Percentiles rank a stretch among this genome's conserved stretches.
Conservation (phyloP, 306 rosid species). For the Castanospermum australe region DNA sequence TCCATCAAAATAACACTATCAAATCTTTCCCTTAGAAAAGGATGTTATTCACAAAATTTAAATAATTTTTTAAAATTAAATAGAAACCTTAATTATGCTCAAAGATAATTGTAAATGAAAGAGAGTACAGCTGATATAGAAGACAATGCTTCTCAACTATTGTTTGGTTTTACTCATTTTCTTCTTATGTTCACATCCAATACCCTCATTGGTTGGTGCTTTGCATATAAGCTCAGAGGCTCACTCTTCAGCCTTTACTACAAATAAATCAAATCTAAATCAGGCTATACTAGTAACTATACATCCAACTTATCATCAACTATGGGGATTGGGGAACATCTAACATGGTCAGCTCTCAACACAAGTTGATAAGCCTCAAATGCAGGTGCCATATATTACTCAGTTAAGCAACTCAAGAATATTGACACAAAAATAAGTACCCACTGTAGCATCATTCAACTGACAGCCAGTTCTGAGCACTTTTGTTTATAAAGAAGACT, state of each 20-base stretch:
- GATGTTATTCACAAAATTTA: background rate
- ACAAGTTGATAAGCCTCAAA: conserved; percentile 10
- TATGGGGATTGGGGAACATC: conserved; percentile 1
- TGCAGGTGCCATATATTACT: conserved; percentile 9
- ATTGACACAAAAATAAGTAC: conserved; percentile 23
- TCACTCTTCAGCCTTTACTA: background rate
- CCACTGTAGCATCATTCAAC: conserved; percentile 28
- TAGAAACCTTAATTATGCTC: background rate
- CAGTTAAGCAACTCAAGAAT: background rate
- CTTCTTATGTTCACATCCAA: background rate
- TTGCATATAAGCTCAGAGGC: background rate
- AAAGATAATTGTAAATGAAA: background rate
- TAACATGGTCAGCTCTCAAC: conserved; percentile 21
- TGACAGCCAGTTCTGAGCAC: conserved; percentile 7
- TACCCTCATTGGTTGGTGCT: background rate
- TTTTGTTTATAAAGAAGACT: background rate
- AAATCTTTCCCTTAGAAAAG: background rate
- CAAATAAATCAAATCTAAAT: conserved; percentile 19
- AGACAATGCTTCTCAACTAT: background rate
- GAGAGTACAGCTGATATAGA: background rate
- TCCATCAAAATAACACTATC: background rate
- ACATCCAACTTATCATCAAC: conserved; percentile 19
- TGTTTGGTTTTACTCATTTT: background rate
- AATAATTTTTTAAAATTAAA: background rate
- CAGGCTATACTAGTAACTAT: conserved; percentile 16